These are phyloP conservation scores for Thelephora aurantiotincta DNA, from an alignment of 768 basidiomycete genomes.

Conservation along the genomic window DNA sequence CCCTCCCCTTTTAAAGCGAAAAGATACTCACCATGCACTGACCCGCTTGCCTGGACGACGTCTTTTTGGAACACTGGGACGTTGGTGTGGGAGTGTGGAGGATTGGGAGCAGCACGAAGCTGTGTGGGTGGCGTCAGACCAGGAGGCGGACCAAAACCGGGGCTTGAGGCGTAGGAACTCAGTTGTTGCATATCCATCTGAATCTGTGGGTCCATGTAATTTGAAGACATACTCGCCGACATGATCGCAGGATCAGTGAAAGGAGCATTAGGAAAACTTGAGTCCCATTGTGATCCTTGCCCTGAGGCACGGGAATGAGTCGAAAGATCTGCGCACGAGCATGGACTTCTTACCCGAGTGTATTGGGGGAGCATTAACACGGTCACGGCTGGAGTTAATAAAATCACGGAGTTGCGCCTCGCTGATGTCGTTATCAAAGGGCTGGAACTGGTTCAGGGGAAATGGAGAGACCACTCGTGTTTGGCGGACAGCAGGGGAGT, in stretches of 20 bases:
- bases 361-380: conserved; percentile 23
- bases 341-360: conserved; percentile 36
- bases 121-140: conserved; percentile 36
- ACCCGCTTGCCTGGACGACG: conserved; percentile 22
- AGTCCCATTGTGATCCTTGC: not conserved
- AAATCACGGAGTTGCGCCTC: conserved; percentile 70
- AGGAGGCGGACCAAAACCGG: conserved; percentile 43
- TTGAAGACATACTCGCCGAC: conserved; percentile 51
- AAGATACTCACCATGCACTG: conserved; percentile 55
- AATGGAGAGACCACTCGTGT: conserved; percentile 25
- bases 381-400: conserved; percentile 56
- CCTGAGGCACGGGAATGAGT: conserved; percentile 6
- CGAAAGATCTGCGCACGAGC: conserved; percentile 16
- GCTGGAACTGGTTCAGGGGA: conserved; percentile 33
- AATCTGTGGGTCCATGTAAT: conserved; percentile 18
- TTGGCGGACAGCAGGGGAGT: conserved; percentile 35
- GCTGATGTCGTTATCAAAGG: conserved; percentile 45
- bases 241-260: conserved; percentile 73
- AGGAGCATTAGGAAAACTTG: conserved; percentile 10
- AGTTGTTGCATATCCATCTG: conserved; percentile 5
- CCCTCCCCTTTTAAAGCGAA: conserved; percentile 55
- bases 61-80: conserved; percentile 14
- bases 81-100: not conserved
- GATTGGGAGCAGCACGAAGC: conserved; percentile 8
- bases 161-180: not conserved